These are phyloP conservation scores for Triticum timopheevii DNA, from an alignment of 176 grass and related monocot genomes.

Conservation along the genomic window DNA sequence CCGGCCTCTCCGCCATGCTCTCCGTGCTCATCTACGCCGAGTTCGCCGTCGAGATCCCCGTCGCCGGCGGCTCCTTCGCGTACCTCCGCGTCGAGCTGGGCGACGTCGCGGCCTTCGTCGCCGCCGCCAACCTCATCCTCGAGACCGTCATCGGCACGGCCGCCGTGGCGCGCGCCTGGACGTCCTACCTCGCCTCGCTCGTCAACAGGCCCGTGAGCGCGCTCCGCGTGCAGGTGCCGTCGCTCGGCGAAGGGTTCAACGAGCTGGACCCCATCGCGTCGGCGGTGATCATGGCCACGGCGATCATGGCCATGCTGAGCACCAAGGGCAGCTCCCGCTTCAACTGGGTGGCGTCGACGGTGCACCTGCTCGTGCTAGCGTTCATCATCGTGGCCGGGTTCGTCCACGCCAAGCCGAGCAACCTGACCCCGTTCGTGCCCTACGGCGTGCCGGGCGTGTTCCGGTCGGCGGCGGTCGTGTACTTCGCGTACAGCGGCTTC, in stretches of 20 bases:
- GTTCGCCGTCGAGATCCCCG: conserved; percentile 21
- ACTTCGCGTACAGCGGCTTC: conserved; percentile 90
- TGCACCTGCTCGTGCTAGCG: conserved; percentile 58
- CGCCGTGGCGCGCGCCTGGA: conserved; percentile 12
- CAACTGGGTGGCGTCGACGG: conserved; percentile 73
- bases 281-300: conserved; percentile 49
- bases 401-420: conserved; percentile 61
- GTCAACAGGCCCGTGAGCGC: not conserved
- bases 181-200: conserved; percentile 15
- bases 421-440: conserved; percentile 75
- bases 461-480: conserved; percentile 82
- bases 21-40: conserved; percentile 2
- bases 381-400: conserved; percentile 82
- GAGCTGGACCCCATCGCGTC: conserved; percentile 78
- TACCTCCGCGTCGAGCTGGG: conserved; percentile 23
- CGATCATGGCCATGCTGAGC: conserved; percentile 70
- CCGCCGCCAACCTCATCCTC: conserved; percentile 15
- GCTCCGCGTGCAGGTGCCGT: not conserved
- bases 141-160: conserved; percentile 22
- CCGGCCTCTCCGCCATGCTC: not conserved
- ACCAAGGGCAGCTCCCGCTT: conserved; percentile 70
- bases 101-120: conserved; percentile 1
- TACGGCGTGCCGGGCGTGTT: conserved; percentile 71
- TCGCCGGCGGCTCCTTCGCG: conserved; percentile 9
- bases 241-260: conserved; percentile 44